phyloP scores from a whole-genome alignment of 306 rosid species.

The Prinsepia uniflora region DNA sequence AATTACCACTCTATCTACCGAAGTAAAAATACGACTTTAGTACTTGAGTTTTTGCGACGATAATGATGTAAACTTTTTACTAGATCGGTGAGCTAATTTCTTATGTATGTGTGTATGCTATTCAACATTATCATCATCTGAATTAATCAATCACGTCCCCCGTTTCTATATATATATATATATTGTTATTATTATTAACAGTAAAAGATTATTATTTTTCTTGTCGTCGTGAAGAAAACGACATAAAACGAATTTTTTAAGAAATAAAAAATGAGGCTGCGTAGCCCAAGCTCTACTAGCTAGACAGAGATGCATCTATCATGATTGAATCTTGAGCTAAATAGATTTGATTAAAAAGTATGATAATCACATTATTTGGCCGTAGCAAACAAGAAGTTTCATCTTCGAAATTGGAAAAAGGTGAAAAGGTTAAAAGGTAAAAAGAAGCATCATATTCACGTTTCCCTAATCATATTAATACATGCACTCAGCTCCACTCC shows the following conservation, averaged over 20 bases:
- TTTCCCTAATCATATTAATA: neutral
- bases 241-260: slow-evolving; percentile 26
- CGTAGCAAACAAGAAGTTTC: slow-evolving; percentile 40
- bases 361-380: slow-evolving; percentile 20
- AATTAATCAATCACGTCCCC: slow-evolving; percentile 28
- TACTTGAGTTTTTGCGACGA: no score
- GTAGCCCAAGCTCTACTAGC: slow-evolving; percentile 29
- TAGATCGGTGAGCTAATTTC: neutral
- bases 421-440: neutral
- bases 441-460: slow-evolving; percentile 6
- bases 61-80: no score
- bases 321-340: slow-evolving; percentile 31
- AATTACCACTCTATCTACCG: no score
- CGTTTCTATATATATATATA: neutral
- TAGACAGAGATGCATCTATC: slow-evolving; percentile 9
- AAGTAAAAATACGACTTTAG: no score
- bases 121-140: slow-evolving; percentile 2
- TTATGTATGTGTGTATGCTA: neutral
- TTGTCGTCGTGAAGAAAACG: slow-evolving; percentile 33
- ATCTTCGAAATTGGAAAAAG: slow-evolving; percentile 18
- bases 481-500: no score
- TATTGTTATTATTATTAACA: neutral
- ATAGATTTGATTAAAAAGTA: slow-evolving; percentile 25
- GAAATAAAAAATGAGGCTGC: neutral
- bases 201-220: neutral